A percentile compares a stretch with the other conserved stretches of the same genome.
Evolutionary conservation across 129 eudicot species (phyloP).

Genomic region (Chrysanthemum lavandulifolium): DNA sequence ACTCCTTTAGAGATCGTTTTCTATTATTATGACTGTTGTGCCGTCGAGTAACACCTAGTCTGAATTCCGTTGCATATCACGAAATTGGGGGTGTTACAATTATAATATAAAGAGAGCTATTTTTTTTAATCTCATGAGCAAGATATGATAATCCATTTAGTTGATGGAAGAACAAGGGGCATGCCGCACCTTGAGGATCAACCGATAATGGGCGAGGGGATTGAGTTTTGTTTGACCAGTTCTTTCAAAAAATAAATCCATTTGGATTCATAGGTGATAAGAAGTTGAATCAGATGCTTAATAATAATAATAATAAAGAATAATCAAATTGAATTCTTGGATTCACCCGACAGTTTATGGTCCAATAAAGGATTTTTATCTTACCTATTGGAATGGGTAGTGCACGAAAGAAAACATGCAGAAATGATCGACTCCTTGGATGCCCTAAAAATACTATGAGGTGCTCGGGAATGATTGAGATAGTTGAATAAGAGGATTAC

Average conservation of each 20-base stretch:
- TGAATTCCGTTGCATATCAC: no score
- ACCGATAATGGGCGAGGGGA: neutral
- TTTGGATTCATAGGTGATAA: neutral
- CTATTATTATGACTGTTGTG: no score
- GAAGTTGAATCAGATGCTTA: constrained; percentile 9
- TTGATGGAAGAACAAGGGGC: neutral
- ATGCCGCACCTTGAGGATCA: neutral
- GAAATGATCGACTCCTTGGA: no score
- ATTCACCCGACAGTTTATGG: neutral
- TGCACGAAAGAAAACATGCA: no score
- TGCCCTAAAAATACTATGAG: no score
- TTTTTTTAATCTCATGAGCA: neutral
- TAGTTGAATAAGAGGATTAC: no score
- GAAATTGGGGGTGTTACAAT: no score
- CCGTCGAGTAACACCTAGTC: no score
- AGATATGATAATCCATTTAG: constrained; percentile 12
- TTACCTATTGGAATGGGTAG: neutral
- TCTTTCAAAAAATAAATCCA: neutral
- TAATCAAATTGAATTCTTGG: constrained; percentile 12
- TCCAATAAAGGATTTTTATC: neutral
- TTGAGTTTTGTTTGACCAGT: neutral
- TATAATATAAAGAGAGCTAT: neutral
- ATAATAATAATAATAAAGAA: constrained; percentile 13
- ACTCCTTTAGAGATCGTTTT: no score
- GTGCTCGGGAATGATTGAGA: no score